Base-by-base conservation (phyloP, 768 basidiomycete genomes). In the Cubamyces sp. region DNA sequence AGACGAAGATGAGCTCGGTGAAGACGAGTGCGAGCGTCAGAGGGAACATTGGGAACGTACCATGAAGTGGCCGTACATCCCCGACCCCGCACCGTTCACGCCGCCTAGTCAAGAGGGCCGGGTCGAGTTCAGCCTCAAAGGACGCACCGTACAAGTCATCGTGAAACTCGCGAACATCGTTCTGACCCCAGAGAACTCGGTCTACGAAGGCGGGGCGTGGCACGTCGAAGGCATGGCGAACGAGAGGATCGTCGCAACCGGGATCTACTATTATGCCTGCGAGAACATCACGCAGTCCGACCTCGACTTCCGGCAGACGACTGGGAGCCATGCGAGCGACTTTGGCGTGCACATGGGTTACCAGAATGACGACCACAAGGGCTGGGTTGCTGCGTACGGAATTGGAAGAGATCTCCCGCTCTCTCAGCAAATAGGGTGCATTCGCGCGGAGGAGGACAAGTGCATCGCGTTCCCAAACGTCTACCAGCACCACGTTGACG, bases 91-190 rank as follows among this genome's bases (percentile, higher is more conserved):
- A 12, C 61, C 61, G 12, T 66, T 62, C 54, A 12, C 52, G 3
- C 65, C 65, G 8, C 59, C 60, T 18, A 19, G 9, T 23, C 26
- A 15, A 21, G 51, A 37, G 19, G 45, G 23, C 8, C 57, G 56
- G 46, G 46, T 54, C 45, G 50, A 54, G 25, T 28, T 51, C 23
- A 48, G 42, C 15, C 54, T 56, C 18, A 21, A 34, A 11, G 70
- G 66, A 11, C 57, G 64, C 21, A 67, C 53, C 3, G 34, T 77
- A 0, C 75, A 75, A 42, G 75, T 81, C 47, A 74, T 73, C 30
- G 77, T 82, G 26, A 82, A 81, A 68, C 68, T 80, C 5, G 69
- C 79, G 5, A 76, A 72, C 47, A 76, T 76, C 28, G 53, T 67
- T 4, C 50, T 73, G 26, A 76, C 77, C 2, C 68, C 70, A 0